These are phyloP conservation scores for Aspergillus sp. DNA, from an alignment of 2,329 filamentous ascomycete genomes.

Conservation along the genomic window DNA sequence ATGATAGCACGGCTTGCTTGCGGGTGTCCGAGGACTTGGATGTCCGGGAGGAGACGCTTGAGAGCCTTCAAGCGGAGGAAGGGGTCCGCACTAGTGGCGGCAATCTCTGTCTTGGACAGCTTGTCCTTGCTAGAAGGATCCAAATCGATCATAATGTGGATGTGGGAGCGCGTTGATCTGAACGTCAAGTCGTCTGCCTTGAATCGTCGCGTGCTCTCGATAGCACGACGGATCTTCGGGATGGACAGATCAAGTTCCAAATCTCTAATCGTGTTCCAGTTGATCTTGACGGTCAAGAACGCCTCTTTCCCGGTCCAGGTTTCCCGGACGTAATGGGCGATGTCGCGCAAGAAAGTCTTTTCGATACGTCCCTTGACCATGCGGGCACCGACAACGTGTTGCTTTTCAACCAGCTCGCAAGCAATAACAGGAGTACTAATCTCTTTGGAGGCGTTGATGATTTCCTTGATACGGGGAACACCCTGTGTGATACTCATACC, in stretches of 20 bases:
- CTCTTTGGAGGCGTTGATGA: conserved; percentile 93
- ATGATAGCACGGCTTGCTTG: conserved; percentile 86
- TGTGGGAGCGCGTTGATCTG: conserved; percentile 50
- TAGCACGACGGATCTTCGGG: conserved; percentile 71
- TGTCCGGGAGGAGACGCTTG: conserved; percentile 74
- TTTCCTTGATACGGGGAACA: conserved; percentile 99
- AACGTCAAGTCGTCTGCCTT: conserved; percentile 65
- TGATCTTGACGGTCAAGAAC: conserved; percentile 78
- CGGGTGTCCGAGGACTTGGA: conserved; percentile 88
- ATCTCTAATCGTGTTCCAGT: conserved; percentile 73
- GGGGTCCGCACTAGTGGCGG: conserved; percentile 44
- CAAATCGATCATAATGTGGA: conserved; percentile 70
- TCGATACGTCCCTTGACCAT: conserved; percentile 93
- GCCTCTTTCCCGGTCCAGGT: conserved; percentile 77
- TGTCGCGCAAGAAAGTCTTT: conserved; percentile 86
- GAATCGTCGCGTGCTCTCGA: conserved; percentile 78
- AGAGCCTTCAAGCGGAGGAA: conserved; percentile 73
- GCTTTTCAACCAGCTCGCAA: conserved; percentile 76
- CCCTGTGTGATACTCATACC: conserved; percentile 99
- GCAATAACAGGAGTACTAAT: conserved; percentile 95
- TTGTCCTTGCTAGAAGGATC: conserved; percentile 33
- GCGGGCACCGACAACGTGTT: conserved; percentile 74
- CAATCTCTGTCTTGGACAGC: conserved; percentile 44
- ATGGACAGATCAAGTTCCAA: conserved; percentile 78
- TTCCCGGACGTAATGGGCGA: conserved; percentile 79